Evolutionary conservation across 2,329 filamentous ascomycete species (phyloP).

Genomic region (Torrubiella hemipterigena): DNA sequence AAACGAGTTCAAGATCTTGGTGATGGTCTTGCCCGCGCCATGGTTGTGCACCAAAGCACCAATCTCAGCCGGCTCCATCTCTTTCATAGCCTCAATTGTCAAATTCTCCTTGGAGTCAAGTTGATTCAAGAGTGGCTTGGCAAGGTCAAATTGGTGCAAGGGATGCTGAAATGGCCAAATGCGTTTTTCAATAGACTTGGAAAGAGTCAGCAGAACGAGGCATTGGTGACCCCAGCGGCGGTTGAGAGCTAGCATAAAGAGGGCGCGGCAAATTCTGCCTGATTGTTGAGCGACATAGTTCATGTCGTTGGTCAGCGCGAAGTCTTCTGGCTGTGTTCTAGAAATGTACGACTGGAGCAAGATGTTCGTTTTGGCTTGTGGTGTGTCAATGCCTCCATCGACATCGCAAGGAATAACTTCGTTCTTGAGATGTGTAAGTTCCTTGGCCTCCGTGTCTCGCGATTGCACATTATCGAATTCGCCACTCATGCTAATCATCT

Average conservation of each 20-base stretch:
- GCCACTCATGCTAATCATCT: slow-evolving; percentile 95
- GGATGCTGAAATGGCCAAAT: slow-evolving; percentile 95
- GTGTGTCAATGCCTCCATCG: slow-evolving; percentile 53
- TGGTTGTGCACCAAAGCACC: slow-evolving; percentile 85
- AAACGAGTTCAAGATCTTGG: slow-evolving; percentile 77
- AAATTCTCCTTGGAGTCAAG: slow-evolving; percentile 68
- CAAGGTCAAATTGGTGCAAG: slow-evolving; percentile 86
- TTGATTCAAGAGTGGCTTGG: slow-evolving; percentile 70
- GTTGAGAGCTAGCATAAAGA: slow-evolving; percentile 97
- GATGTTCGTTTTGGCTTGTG: slow-evolving; percentile 92
- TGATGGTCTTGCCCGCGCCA: slow-evolving; percentile 70
- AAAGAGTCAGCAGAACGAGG: slow-evolving; percentile 76
- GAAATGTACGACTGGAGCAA: slow-evolving; percentile 91
- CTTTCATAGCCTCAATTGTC: slow-evolving; percentile 72
- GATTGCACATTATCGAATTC: slow-evolving; percentile 97
- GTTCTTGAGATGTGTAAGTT: slow-evolving; percentile 62
- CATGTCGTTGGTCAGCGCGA: slow-evolving; percentile 81
- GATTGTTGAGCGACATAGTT: slow-evolving; percentile 95
- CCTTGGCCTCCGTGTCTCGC: slow-evolving; percentile 78
- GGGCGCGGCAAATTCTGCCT: slow-evolving; percentile 80
- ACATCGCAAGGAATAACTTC: slow-evolving; percentile 69
- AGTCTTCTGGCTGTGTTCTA: slow-evolving; percentile 77
- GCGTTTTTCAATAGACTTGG: slow-evolving; percentile 93
- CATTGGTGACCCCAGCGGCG: slow-evolving; percentile 94
- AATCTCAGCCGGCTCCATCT: slow-evolving; percentile 89